Percentiles rank a stretch among this genome's conserved stretches.
Conservation (phyloP, 257 asterid genomes). For the Voacanga thouarsii region DNA sequence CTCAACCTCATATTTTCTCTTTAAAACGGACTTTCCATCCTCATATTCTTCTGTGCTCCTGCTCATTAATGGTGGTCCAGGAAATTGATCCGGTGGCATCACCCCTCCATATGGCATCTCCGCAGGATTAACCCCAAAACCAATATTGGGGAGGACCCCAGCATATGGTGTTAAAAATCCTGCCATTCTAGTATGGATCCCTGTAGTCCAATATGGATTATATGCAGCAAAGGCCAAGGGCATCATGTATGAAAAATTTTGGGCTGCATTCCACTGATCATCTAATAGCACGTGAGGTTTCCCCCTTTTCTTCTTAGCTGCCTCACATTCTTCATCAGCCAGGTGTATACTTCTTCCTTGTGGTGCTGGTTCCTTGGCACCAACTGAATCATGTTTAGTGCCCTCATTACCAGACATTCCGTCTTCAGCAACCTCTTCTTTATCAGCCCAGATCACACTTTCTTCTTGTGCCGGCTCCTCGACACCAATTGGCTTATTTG, state of each 20-base stretch:
- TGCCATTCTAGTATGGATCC: slow-evolving; percentile 8
- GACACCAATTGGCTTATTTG: slow-evolving; percentile 30
- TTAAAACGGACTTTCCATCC: not conserved
- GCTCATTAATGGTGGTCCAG: not conserved
- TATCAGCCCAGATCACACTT: slow-evolving; percentile 39
- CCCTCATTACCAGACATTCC: slow-evolving; percentile 45
- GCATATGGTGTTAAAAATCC: slow-evolving; percentile 17
- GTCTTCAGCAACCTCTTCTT: slow-evolving; percentile 34
- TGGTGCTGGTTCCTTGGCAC: slow-evolving; percentile 49
- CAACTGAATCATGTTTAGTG: slow-evolving; percentile 54
- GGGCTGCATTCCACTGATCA: slow-evolving; percentile 70
- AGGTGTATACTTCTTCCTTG: slow-evolving; percentile 50
- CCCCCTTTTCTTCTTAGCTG: slow-evolving; percentile 82
- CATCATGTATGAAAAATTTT: slow-evolving; percentile 69
- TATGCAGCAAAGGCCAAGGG: slow-evolving; percentile 59
- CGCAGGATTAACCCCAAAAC: slow-evolving; percentile 12
- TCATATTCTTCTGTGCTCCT: not conserved
- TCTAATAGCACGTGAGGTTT: slow-evolving; percentile 51
- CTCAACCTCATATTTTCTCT: not conserved
- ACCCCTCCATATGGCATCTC: slow-evolving; percentile 13
- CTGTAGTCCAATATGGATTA: slow-evolving; percentile 28
- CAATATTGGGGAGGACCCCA: slow-evolving; percentile 14
- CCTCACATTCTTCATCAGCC: slow-evolving; percentile 72
- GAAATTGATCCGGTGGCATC: slow-evolving; percentile 16
- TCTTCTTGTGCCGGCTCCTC: slow-evolving; percentile 38